Evolutionary conservation across 768 basidiomycete species (phyloP).

Genomic region (Suillus alpinus): DNA sequence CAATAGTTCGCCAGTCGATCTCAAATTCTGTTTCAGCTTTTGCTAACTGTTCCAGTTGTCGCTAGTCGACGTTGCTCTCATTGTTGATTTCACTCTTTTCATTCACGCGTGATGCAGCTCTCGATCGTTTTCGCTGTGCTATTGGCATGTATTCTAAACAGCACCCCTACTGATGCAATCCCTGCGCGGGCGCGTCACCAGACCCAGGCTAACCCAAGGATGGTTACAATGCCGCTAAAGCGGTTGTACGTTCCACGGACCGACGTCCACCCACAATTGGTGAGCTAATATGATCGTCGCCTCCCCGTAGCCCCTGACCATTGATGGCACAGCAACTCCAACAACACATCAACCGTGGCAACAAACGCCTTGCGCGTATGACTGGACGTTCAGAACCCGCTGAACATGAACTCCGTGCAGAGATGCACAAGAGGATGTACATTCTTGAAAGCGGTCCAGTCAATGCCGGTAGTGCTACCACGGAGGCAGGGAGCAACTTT

Average conservation of each 20-base stretch:
- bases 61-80: slow-evolving; percentile 12
- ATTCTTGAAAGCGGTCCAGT: slow-evolving; percentile 30
- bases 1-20: slow-evolving; percentile 18
- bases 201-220: slow-evolving; percentile 18
- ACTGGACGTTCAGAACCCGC: slow-evolving; percentile 54
- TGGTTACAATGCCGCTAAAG: slow-evolving; percentile 43
- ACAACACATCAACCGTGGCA: slow-evolving; percentile 66
- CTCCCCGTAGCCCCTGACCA: background rate
- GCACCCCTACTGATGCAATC: slow-evolving; percentile 31
- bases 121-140: slow-evolving; percentile 48
- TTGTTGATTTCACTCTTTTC: background rate
- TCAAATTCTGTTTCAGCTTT: background rate
- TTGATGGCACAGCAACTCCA: slow-evolving; percentile 50
- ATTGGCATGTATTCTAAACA: slow-evolving; percentile 48
- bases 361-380: slow-evolving; percentile 67
- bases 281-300: slow-evolving; percentile 21
- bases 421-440: slow-evolving; percentile 41
- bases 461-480: background rate
- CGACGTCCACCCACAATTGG: slow-evolving; percentile 42
- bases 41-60: slow-evolving; percentile 2
- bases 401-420: slow-evolving; percentile 42
- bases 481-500: slow-evolving; percentile 5
- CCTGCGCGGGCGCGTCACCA: slow-evolving; percentile 17
- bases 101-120: slow-evolving; percentile 49
- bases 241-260: slow-evolving; percentile 28